A percentile compares a stretch with the other conserved stretches of the same genome.
Conservation (phyloP, 345 rosid genomes). For the Noccaea caerulescens region DNA sequence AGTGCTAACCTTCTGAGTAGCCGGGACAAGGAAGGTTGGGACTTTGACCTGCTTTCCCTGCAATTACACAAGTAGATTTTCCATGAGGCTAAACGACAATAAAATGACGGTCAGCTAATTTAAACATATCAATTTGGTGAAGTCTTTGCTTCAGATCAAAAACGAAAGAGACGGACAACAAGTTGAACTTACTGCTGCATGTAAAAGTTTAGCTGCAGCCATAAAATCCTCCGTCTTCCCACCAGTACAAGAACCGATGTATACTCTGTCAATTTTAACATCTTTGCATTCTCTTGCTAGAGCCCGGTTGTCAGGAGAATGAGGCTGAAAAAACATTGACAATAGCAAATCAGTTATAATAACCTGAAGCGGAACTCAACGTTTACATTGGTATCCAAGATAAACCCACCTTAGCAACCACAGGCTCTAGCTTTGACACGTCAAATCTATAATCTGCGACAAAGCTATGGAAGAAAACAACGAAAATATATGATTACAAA, state of each 20-base stretch:
- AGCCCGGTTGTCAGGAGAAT: constrained; percentile 97
- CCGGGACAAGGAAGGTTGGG: constrained; percentile 97
- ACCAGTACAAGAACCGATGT: constrained; percentile 99
- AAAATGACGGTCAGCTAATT: neutral
- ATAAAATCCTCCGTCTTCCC: constrained; percentile 94
- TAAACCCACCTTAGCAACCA: constrained; percentile 88
- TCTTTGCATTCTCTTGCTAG: constrained; percentile 98
- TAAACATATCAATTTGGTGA: neutral
- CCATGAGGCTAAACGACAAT: neutral
- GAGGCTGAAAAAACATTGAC: constrained; percentile 63
- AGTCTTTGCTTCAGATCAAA: neutral
- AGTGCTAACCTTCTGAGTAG: constrained; percentile 78
- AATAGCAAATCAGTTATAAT: neutral
- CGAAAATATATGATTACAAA: constrained; percentile 7
- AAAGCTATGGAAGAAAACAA: constrained; percentile 58
- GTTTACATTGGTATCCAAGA: neutral
- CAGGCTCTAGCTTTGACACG: constrained; percentile 84
- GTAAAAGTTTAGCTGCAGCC: constrained; percentile 90
- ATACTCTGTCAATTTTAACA: constrained; percentile 97
- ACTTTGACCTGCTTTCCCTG: constrained; percentile 93
- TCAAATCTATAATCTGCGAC: constrained; percentile 85
- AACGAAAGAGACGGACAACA: neutral
- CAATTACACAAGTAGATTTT: constrained; percentile 29
- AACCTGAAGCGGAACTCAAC: neutral
- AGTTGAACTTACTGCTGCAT: constrained; percentile 67